These are phyloP conservation scores for Rutstroemia sp. DNA, from an alignment of 2,329 filamentous ascomycete genomes.

Conservation along the genomic window DNA sequence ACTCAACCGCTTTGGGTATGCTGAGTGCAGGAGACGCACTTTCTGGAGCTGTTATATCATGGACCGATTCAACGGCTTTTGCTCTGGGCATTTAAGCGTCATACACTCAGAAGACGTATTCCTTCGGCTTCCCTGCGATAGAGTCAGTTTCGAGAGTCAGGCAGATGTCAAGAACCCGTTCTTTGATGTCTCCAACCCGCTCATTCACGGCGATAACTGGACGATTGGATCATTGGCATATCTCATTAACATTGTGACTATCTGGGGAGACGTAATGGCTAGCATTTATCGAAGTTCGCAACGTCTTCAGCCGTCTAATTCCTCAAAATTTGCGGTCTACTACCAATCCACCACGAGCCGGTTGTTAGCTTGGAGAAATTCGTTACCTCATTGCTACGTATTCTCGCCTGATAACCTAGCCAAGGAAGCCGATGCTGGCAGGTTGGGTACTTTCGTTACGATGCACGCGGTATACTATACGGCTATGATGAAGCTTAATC, in stretches of 20 bases:
- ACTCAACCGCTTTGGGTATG: conserved; percentile 48
- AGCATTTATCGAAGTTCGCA: conserved; percentile 46
- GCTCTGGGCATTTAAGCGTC: conserved; percentile 44
- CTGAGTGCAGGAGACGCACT: conserved; percentile 61
- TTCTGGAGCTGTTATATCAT: conserved; percentile 67
- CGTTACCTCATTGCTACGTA: conserved; percentile 46
- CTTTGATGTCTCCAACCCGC: conserved; percentile 46
- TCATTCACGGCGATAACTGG: conserved; percentile 32
- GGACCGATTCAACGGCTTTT: conserved; percentile 58
- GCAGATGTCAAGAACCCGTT: conserved; percentile 48
- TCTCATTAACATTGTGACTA: conserved; percentile 52
- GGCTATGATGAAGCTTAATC: conserved; percentile 56
- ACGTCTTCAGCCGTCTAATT: conserved; percentile 24
- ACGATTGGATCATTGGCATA: conserved; percentile 42
- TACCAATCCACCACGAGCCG: conserved; percentile 44
- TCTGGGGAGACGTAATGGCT: conserved; percentile 59
- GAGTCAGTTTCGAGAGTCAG: conserved; percentile 54
- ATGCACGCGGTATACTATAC: conserved; percentile 63
- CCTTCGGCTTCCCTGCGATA: conserved; percentile 56
- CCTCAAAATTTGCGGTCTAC: conserved; percentile 35
- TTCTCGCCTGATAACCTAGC: conserved; percentile 52
- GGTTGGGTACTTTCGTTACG: conserved; percentile 51
- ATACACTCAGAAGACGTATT: conserved; percentile 60
- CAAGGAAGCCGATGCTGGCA: conserved; percentile 43
- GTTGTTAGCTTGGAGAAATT: conserved; percentile 50